phyloP scores from a whole-genome alignment of 2,329 filamentous ascomycete genomes.

The Trichoderma sp. region DNA sequence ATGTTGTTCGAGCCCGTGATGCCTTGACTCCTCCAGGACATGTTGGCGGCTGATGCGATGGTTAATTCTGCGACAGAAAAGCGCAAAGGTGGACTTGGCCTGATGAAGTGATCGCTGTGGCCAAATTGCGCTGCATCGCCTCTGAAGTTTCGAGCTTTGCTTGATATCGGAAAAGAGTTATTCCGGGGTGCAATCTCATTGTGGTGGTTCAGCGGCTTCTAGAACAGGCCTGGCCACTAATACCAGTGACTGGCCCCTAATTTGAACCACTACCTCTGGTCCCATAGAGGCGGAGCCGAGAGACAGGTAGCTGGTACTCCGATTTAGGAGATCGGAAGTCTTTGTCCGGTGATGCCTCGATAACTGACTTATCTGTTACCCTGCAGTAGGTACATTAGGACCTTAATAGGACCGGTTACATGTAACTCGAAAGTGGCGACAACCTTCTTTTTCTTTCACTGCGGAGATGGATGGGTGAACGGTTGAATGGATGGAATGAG shows the following conservation, averaged over 20 bases:
- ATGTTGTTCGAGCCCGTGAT: slow-evolving; percentile 99
- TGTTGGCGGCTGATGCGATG: slow-evolving; percentile 33
- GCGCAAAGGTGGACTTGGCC: not conserved
- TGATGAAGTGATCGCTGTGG: not conserved
- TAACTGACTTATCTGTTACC: not conserved
- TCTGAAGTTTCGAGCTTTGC: not conserved
- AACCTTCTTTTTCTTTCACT: not conserved
- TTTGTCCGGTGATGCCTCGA: not conserved
- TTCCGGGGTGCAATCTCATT: not conserved
- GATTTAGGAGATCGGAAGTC: slow-evolving; percentile 3
- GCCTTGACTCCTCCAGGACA: slow-evolving; percentile 71
- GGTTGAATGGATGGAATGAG: not conserved
- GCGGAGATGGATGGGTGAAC: not conserved
- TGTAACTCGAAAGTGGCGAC: not conserved
- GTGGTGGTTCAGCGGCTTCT: not conserved
- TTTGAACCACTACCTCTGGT: not conserved
- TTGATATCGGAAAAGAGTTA: not conserved
- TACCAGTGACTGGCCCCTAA: not conserved
- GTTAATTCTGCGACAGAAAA: not conserved
- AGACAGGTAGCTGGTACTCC: not conserved
- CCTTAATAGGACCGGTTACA: not conserved
- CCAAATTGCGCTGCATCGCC: slow-evolving; percentile 9
- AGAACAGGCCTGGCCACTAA: not conserved
- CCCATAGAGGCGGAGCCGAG: not conserved
- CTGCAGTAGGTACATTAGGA: not conserved